phyloP scores from a whole-genome alignment of 2,329 filamentous ascomycete genomes.

The Talaromyces sp. region DNA sequence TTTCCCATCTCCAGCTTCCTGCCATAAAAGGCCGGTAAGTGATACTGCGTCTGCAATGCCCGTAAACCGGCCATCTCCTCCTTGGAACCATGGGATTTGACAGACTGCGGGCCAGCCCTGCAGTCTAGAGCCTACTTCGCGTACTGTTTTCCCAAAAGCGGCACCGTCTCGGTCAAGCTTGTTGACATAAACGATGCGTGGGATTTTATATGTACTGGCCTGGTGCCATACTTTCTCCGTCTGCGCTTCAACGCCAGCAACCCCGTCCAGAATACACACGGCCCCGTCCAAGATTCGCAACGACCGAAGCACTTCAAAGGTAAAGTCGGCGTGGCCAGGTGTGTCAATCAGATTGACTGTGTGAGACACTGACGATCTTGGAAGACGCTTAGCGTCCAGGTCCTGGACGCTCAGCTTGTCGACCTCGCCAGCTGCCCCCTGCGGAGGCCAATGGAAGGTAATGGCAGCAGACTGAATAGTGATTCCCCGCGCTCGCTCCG shows the following conservation, averaged over 20 bases:
- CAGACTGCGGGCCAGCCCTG: conserved; percentile 84
- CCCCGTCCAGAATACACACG: conserved; percentile 87
- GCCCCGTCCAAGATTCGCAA: conserved; percentile 82
- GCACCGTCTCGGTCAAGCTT: conserved; percentile 81
- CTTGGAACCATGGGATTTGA: conserved; percentile 90
- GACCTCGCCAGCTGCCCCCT: conserved; percentile 14
- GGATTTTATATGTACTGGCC: conserved; percentile 78
- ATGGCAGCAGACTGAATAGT: conserved; percentile 97
- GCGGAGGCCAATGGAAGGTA: conserved; percentile 84
- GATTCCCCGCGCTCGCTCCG: conserved; percentile 87
- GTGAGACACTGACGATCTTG: conserved; percentile 53
- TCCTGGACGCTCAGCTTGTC: conserved; percentile 15
- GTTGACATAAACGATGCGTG: conserved; percentile 75
- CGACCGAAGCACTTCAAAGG: conserved; percentile 91
- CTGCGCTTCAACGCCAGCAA: conserved; percentile 92
- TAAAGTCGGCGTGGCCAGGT: conserved; percentile 93
- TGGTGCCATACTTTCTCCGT: conserved; percentile 96
- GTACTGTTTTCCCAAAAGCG: conserved; percentile 75
- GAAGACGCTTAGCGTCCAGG: conserved; percentile 32
- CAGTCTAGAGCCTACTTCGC: conserved; percentile 75
- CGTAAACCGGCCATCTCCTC: conserved; percentile 65
- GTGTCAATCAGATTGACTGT: conserved; percentile 93
- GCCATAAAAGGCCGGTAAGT: conserved; percentile 70
- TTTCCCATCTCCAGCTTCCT: conserved; percentile 61
- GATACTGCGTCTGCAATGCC: conserved; percentile 82